Percentiles rank a stretch among this genome's conserved stretches.
These are phyloP conservation scores for Lagerstroemia speciosa DNA, from an alignment of 345 rosid genomes.

Conservation along the genomic window DNA sequence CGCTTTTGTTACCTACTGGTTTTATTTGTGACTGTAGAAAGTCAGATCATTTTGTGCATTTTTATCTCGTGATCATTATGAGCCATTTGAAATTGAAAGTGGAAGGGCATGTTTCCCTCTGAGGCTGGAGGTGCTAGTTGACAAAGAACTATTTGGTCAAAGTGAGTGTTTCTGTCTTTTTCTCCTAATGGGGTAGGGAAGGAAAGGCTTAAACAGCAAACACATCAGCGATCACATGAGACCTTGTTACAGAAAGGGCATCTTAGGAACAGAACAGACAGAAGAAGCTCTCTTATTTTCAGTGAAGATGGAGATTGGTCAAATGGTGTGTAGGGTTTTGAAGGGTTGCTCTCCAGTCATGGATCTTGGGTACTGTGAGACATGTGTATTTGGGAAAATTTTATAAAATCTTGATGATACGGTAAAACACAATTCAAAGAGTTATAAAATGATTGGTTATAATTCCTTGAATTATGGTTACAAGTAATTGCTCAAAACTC, in stretches of 20 bases:
- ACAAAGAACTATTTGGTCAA: slow-evolving; percentile 29
- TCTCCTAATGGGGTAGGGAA: slow-evolving; percentile 18
- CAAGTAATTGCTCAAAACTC: too few relatives aligned
- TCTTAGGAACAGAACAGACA: too few relatives aligned
- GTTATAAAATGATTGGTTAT: too few relatives aligned
- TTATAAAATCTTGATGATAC: too few relatives aligned
- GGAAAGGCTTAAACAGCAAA: neutral
- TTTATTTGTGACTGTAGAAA: neutral
- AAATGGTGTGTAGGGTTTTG: too few relatives aligned
- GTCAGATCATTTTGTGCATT: neutral
- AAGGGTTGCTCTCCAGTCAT: slow-evolving; percentile 22
- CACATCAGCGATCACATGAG: too few relatives aligned
- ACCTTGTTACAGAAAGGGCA: neutral
- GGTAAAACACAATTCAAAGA: too few relatives aligned
- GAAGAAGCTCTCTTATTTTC: too few relatives aligned
- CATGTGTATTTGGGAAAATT: too few relatives aligned
- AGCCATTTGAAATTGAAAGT: slow-evolving; percentile 15
- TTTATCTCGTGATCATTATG: neutral
- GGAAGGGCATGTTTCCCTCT: slow-evolving; percentile 29
- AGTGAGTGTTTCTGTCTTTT: slow-evolving; percentile 19
- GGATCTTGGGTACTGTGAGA: neutral
- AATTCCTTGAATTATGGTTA: too few relatives aligned
- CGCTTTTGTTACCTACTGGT: neutral
- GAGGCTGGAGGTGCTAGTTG: slow-evolving; percentile 30
- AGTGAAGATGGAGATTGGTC: too few relatives aligned